Conservation (phyloP, 352 stramenopile species). For the Globisporangium radiosum region DNA sequence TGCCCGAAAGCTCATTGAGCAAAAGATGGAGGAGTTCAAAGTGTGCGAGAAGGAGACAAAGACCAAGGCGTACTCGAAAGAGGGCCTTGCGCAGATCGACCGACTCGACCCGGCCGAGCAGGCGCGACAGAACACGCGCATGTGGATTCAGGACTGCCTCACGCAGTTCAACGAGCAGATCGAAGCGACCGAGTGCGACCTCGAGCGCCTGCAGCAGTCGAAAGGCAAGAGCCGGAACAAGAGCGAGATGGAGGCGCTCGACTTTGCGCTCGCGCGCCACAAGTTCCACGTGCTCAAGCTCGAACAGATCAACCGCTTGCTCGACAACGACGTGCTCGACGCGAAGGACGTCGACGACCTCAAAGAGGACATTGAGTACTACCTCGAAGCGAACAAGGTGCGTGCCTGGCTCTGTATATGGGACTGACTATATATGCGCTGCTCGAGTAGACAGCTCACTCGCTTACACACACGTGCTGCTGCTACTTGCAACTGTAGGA, state of each 20-base stretch:
- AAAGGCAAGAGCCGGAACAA: conserved; percentile 96
- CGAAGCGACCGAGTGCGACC: conserved; percentile 72
- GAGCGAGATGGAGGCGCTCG: conserved; percentile 85
- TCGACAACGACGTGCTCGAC: conserved; percentile 95
- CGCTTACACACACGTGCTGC: not conserved
- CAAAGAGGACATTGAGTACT: conserved; percentile 98
- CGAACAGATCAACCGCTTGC: conserved; percentile 96
- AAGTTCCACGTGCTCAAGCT: conserved; percentile 98
- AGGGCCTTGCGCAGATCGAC: conserved; percentile 93
- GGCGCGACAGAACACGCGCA: conserved; percentile 68
- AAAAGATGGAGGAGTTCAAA: conserved; percentile 99
- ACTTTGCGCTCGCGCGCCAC: conserved; percentile 89
- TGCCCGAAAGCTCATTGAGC: conserved; percentile 93
- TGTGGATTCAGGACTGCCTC: conserved; percentile 80
- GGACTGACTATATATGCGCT: not conserved
- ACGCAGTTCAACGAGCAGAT: conserved; percentile 88
- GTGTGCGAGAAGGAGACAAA: conserved; percentile 99
- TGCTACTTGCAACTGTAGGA: conserved; percentile 39
- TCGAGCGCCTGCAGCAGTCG: conserved; percentile 69
- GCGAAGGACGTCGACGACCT: conserved; percentile 92
- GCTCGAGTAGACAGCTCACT: not conserved
- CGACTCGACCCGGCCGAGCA: conserved; percentile 88
- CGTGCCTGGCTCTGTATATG: not conserved
- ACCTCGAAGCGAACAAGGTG: conserved; percentile 90
- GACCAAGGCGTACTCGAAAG: conserved; percentile 99